A percentile compares a stretch with the other conserved stretches of the same genome.
phyloP scores from a whole-genome alignment of 306 rosid species.

The Lagenaria siceraria region DNA sequence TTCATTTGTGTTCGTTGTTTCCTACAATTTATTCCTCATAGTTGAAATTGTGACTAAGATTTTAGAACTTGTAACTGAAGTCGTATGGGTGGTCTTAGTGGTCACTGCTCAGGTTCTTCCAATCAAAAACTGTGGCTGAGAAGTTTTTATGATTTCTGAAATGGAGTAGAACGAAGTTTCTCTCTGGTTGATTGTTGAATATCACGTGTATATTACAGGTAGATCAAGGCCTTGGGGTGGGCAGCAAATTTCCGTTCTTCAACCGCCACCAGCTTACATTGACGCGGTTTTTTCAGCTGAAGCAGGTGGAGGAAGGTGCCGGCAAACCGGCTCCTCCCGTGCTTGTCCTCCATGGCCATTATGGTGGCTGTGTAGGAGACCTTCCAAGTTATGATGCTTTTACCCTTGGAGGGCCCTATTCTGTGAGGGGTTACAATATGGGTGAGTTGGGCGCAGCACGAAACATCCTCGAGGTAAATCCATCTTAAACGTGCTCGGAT shows the following conservation, averaged over 20 bases:
- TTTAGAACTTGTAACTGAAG: neutral
- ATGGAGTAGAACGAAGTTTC: neutral
- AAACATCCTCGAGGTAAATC: slow-evolving; percentile 82
- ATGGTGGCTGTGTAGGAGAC: slow-evolving; percentile 97
- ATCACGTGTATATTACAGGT: slow-evolving; percentile 38
- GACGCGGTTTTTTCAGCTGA: slow-evolving; percentile 65
- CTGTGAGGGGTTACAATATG: slow-evolving; percentile 96
- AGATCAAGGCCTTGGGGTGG: slow-evolving; percentile 91
- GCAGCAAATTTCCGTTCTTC: slow-evolving; percentile 87
- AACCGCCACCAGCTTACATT: slow-evolving; percentile 92
- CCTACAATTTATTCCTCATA: neutral
- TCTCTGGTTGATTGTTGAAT: slow-evolving; percentile 9
- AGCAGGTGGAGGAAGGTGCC: slow-evolving; percentile 81
- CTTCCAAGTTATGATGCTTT: slow-evolving; percentile 98
- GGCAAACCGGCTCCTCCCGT: slow-evolving; percentile 93
- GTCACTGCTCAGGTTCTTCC: neutral
- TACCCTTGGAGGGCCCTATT: slow-evolving; percentile 95
- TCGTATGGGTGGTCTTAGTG: neutral
- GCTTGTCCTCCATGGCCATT: slow-evolving; percentile 90
- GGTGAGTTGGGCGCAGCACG: slow-evolving; percentile 94
- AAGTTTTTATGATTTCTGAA: neutral
- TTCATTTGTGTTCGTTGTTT: neutral
- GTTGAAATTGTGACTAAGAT: neutral
- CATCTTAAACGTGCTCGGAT: neutral
- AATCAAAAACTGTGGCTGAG: neutral